Base-by-base conservation (phyloP, 306 rosid genomes). In the Boehmeria nivea region DNA sequence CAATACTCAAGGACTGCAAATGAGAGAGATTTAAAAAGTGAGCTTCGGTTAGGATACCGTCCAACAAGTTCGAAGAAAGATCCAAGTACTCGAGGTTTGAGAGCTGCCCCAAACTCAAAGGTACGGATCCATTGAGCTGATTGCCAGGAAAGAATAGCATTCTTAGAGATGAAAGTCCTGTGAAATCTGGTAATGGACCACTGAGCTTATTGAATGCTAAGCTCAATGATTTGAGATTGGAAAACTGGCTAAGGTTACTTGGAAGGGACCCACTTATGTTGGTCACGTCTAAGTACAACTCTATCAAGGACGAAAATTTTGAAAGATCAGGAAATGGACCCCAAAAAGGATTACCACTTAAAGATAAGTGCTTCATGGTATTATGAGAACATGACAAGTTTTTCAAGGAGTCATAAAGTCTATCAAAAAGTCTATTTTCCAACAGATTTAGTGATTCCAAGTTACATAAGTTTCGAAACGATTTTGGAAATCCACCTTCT, bases 251-350 rank as follows among this genome's bases (percentile, higher is more conserved):
- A 9, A 69, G 27, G 28, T 15, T 26, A 14, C 39, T 39, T 0
- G 58, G 74, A 8, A 69, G 68, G 21, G 68, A 23, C 8, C 68
- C 74, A 12, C 37, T 54, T 33, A 69, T 11, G 15, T 45, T 61
- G n/a, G 51, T 38, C 28, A 28, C 52, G 1, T 48, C 64, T 17
- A 57, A 17, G 57, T 17, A 48, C 40, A 66, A 19, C 12, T 25
- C 51, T 17, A 36, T 18, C 44, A 66, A 38, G 14, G 68, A 69
- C 18, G 45, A 12, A 48, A 69, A 69, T 13, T 28, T 54, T 27
- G 58, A 24, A 26, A 69, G 34, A 22, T 38, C 63, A 36, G 63
- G 74, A 47, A 27, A 66, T 3, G 59, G 31, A 1, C 71, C 71
- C 64, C 43, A 57, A 57, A 66, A 66, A 0, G 9, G 59, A 15